Conservation (phyloP, 2,329 filamentous ascomycete species). For the Coniochaeta hoffmannii region DNA sequence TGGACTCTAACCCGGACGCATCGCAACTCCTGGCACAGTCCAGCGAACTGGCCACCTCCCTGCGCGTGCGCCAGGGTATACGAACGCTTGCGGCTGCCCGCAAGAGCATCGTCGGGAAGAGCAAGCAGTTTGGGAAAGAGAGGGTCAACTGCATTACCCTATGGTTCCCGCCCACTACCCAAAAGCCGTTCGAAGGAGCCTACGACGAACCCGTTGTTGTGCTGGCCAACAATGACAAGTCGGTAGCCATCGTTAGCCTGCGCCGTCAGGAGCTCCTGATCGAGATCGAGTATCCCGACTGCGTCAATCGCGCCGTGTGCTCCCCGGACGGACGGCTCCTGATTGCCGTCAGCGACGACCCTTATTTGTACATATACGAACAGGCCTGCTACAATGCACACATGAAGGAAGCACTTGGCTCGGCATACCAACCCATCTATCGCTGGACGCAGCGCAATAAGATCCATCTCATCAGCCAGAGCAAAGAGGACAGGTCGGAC, state of each 20-base stretch:
- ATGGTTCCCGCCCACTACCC: conserved; percentile 45
- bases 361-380: conserved; percentile 76
- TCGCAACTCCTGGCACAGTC: not conserved
- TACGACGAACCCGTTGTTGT: conserved; percentile 56
- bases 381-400: conserved; percentile 24
- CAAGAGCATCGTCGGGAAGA: conserved; percentile 41
- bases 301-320: conserved; percentile 90
- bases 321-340: conserved; percentile 80
- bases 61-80: not conserved
- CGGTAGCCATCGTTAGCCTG: conserved; percentile 76
- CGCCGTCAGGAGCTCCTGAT: conserved; percentile 58
- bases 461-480: conserved; percentile 52
- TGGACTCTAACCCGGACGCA: conserved; percentile 14
- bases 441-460: conserved; percentile 43
- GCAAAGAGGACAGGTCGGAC: conserved; percentile 43
- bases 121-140: conserved; percentile 48
- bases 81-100: conserved; percentile 26
- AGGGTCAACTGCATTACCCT: conserved; percentile 61
- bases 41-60: conserved; percentile 6
- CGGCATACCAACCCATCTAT: not conserved
- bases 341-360: conserved; percentile 80
- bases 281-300: conserved; percentile 67
- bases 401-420: conserved; percentile 28
- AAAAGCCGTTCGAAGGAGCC: conserved; percentile 22
- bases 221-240: conserved; percentile 86